Base-by-base conservation (phyloP, 495 filamentous ascomycete species). In the Cercophora sp. region DNA sequence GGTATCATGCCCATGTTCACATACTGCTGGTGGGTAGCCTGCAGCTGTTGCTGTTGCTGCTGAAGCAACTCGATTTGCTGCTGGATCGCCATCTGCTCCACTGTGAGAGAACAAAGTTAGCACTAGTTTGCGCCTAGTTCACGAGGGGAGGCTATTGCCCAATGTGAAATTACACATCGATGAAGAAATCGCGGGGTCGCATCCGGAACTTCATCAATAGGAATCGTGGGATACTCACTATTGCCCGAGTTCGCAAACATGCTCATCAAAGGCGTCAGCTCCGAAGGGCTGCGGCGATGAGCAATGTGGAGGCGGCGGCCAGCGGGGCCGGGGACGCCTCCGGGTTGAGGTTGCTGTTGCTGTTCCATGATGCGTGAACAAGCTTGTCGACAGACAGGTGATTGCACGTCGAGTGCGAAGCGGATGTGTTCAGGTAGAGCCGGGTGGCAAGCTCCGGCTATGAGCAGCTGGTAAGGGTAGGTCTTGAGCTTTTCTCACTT, bases 81-180 rank as follows among this genome's bases (percentile, higher is more conserved):
- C 70, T 96, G 92, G 70, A 98, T 87, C 64, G 93, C 91, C 60
- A 97, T 81, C 85, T 97, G 94, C 79, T 97, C 93, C 89, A 96
- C 89, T 93, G 58, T 25, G 48, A 39, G 56, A 52, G 56, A 54
- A 51, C 13, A 16, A 25, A 15, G 59, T 72, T 57, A 74, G 72
- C 62, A 53, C 26, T 25, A 32, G 13, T 32, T 13, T n/a, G n/a
- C n/a, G n/a, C n/a, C n/a, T n/a, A n/a, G n/a, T n/a, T n/a, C n/a
- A n/a, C n/a, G n/a, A n/a, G n/a, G n/a, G n/a, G n/a, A n/a, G n/a
- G n/a, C n/a, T n/a, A n/a, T n/a, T n/a, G n/a, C n/a, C n/a, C n/a
- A n/a, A n/a, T n/a, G n/a, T n/a, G n/a, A n/a, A n/a, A n/a, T n/a
- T n/a, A n/a, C n/a, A n/a, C n/a, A n/a, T n/a, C n/a, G n/a, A n/a